Conservation (phyloP, 106 monocot genomes). For the Acanthochlamys bracteata region DNA sequence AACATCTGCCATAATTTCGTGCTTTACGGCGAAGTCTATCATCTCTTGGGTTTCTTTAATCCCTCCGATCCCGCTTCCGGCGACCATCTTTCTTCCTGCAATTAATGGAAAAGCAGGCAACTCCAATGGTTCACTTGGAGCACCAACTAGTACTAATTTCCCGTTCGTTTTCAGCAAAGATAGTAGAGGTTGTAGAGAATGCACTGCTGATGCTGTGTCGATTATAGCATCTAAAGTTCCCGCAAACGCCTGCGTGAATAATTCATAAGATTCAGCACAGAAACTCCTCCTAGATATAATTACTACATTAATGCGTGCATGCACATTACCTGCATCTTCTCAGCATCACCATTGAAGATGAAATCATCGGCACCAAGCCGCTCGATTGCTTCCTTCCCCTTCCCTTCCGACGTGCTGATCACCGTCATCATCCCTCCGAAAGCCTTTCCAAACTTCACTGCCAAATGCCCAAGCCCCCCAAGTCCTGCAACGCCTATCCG, state of each 20-base stretch:
- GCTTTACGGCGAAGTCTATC: slow-evolving; percentile 25
- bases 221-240: slow-evolving; percentile 7
- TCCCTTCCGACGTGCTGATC: slow-evolving; percentile 46
- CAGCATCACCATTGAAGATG: slow-evolving; percentile 42
- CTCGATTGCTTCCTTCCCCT: slow-evolving; percentile 54
- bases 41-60: slow-evolving; percentile 34
- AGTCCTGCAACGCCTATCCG: slow-evolving; percentile 68
- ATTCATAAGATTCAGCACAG: too few species aligned
- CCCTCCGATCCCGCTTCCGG: slow-evolving; percentile 31
- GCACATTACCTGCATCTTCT: slow-evolving; percentile 62
- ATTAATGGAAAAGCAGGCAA: not conserved
- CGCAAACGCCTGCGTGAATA: not conserved
- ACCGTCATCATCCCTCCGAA: slow-evolving; percentile 72
- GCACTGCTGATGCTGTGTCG: not conserved
- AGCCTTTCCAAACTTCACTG: slow-evolving; percentile 75
- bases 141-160: not conserved
- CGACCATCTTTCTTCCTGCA: slow-evolving; percentile 16
- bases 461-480: slow-evolving; percentile 75
- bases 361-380: slow-evolving; percentile 54
- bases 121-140: not conserved
- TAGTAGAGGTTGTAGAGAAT: not conserved
- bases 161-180: not conserved
- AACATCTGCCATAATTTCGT: slow-evolving; percentile 22
- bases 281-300: too few species aligned
- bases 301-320: too few species aligned